Conservation (phyloP, 2,329 filamentous ascomycete species). For the Beauveria scarabaeidicola region DNA sequence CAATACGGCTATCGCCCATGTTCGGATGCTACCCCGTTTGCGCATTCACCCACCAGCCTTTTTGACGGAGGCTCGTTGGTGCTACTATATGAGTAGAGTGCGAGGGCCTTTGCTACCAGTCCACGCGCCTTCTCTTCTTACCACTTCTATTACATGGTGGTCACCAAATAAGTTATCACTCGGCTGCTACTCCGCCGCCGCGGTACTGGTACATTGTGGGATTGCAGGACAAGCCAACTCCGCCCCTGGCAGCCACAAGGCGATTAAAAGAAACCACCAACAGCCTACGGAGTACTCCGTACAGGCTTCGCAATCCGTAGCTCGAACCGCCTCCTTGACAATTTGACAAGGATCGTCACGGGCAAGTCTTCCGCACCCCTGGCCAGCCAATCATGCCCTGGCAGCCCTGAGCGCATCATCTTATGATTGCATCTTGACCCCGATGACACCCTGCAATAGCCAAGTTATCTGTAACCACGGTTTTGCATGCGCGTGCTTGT, state of each 20-base stretch:
- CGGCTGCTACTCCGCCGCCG: not conserved
- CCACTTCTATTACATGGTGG: conserved; percentile 14
- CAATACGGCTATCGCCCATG: not conserved
- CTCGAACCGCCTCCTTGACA: not conserved
- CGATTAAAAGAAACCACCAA: not conserved
- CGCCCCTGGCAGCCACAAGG: not conserved
- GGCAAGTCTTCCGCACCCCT: not conserved
- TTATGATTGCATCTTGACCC: conserved; percentile 4
- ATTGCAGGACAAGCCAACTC: conserved; percentile 6
- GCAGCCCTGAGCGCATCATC: conserved; percentile 5
- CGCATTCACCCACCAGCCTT: not conserved
- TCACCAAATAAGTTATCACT: conserved; percentile 20
- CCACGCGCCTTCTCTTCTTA: not conserved
- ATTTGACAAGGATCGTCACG: not conserved
- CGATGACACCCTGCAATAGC: not conserved
- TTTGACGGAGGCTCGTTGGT: conserved; percentile 7
- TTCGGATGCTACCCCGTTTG: not conserved
- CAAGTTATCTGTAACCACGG: not conserved
- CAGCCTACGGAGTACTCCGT: no score
- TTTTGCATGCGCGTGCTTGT: not conserved
- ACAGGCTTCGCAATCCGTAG: not conserved
- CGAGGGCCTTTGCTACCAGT: not conserved
- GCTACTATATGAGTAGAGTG: not conserved
- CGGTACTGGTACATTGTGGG: not conserved
- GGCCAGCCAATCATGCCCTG: conserved; percentile 1